Evolutionary conservation across 257 asterid species (phyloP).

Genomic region (Nyctanthes arbortristis): DNA sequence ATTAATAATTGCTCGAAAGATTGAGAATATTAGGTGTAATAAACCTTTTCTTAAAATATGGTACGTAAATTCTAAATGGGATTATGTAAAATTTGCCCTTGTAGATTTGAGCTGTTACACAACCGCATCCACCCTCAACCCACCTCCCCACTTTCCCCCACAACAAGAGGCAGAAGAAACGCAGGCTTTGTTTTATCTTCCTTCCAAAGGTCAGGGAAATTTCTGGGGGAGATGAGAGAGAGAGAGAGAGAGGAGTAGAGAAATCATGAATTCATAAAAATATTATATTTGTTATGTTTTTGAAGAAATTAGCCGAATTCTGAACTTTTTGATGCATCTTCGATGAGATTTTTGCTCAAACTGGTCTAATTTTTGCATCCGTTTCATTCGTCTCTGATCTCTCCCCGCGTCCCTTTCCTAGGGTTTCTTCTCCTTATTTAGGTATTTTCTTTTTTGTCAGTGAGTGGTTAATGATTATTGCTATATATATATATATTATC

Average conservation of each 20-base stretch:
- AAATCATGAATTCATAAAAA: background rate
- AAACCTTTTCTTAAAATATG: too few relatives aligned
- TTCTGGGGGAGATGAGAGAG: constrained; percentile 22
- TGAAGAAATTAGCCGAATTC: background rate
- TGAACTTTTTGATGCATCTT: constrained; percentile 18
- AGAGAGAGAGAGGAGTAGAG: constrained; percentile 14
- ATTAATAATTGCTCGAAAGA: too few relatives aligned
- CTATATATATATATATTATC: too few relatives aligned
- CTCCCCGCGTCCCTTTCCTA: constrained; percentile 22
- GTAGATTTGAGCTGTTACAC: too few relatives aligned
- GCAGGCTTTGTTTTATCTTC: constrained; percentile 31
- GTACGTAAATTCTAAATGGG: too few relatives aligned
- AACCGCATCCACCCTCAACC: background rate
- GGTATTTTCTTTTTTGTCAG: constrained; percentile 28
- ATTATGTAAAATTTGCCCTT: too few relatives aligned
- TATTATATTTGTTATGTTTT: too few relatives aligned
- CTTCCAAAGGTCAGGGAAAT: constrained; percentile 30
- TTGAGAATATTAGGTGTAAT: too few relatives aligned
- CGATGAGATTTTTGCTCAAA: constrained; percentile 10
- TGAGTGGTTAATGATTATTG: background rate
- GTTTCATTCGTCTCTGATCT: constrained; percentile 19
- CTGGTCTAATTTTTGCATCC: background rate
- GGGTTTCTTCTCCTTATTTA: constrained; percentile 32
- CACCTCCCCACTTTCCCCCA: background rate
- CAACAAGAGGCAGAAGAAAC: background rate